These are phyloP conservation scores for Fusarium graminum DNA, from an alignment of 2,329 filamentous ascomycete species.

Conservation along the genomic window DNA sequence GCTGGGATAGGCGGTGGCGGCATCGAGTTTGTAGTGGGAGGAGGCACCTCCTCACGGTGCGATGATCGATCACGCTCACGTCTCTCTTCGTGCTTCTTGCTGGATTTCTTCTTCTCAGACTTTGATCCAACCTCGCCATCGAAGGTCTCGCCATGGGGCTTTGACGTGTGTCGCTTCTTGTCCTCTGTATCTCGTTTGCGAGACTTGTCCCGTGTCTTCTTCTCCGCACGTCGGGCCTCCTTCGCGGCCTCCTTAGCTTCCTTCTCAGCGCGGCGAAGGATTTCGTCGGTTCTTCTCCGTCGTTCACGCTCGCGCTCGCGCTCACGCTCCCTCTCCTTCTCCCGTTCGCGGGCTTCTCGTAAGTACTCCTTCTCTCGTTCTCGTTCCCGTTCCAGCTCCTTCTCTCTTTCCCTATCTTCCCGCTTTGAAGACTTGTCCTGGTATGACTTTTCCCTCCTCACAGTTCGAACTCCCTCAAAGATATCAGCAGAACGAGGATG, in stretches of 20 bases:
- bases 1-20: conserved; percentile 43
- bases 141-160: conserved; percentile 54
- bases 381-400: conserved; percentile 57
- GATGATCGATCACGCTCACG: conserved; percentile 54
- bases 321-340: conserved; percentile 48
- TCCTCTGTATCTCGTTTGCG: conserved; percentile 55
- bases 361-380: conserved; percentile 45
- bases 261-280: conserved; percentile 45
- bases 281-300: conserved; percentile 27
- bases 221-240: conserved; percentile 53
- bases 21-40: conserved; percentile 37
- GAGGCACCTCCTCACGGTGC: conserved; percentile 50
- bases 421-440: conserved; percentile 60
- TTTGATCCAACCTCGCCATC: conserved; percentile 47
- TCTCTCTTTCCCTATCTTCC: conserved; percentile 55
- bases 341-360: conserved; percentile 38
- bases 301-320: conserved; percentile 38
- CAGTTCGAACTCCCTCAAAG: conserved; percentile 62
- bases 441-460: conserved; percentile 62
- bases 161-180: conserved; percentile 52
- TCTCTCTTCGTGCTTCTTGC: conserved; percentile 57
- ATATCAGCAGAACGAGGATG: conserved; percentile 54
- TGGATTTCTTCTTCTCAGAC: conserved; percentile 57
- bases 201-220: conserved; percentile 57
- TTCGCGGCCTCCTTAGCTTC: conserved; percentile 53